These are phyloP conservation scores for Aspergillus melleus DNA, from an alignment of 2,329 filamentous ascomycete species.

Conservation along the genomic window DNA sequence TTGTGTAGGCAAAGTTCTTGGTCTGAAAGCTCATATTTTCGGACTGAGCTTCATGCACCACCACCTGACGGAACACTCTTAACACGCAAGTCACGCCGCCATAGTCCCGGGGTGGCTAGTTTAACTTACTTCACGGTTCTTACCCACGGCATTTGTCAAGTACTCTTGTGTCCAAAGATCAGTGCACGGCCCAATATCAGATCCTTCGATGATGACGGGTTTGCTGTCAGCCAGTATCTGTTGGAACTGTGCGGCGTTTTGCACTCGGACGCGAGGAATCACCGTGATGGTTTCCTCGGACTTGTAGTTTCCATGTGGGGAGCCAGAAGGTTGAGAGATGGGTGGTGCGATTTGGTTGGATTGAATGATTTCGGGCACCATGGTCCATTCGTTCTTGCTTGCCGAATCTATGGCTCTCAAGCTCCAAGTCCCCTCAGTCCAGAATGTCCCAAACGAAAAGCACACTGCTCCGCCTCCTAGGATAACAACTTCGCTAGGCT, in stretches of 20 bases:
- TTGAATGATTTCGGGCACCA: slow-evolving; percentile 24
- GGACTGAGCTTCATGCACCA: slow-evolving; percentile 69
- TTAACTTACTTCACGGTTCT: slow-evolving; percentile 57
- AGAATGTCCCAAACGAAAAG: slow-evolving; percentile 86
- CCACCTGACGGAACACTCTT: slow-evolving; percentile 51
- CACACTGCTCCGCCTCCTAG: slow-evolving; percentile 82
- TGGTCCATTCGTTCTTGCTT: slow-evolving; percentile 33
- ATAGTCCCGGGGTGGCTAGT: slow-evolving; percentile 4
- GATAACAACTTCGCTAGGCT: slow-evolving; percentile 57
- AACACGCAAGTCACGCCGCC: background rate
- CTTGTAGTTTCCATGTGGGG: slow-evolving; percentile 14
- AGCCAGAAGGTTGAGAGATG: background rate
- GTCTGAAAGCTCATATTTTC: slow-evolving; percentile 74
- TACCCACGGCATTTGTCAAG: slow-evolving; percentile 62
- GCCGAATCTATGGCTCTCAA: slow-evolving; percentile 36
- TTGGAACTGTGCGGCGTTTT: slow-evolving; percentile 59
- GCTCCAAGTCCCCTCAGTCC: slow-evolving; percentile 65
- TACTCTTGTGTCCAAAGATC: slow-evolving; percentile 68
- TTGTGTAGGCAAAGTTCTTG: slow-evolving; percentile 80
- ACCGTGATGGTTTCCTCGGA: slow-evolving; percentile 12
- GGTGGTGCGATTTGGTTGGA: slow-evolving; percentile 9
- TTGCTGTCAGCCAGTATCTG: slow-evolving; percentile 57
- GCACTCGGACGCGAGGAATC: slow-evolving; percentile 56
- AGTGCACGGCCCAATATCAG: slow-evolving; percentile 68
- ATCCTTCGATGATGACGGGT: slow-evolving; percentile 65